Conservation (phyloP, 805 yeast genomes). For the Ogataea pini region DNA sequence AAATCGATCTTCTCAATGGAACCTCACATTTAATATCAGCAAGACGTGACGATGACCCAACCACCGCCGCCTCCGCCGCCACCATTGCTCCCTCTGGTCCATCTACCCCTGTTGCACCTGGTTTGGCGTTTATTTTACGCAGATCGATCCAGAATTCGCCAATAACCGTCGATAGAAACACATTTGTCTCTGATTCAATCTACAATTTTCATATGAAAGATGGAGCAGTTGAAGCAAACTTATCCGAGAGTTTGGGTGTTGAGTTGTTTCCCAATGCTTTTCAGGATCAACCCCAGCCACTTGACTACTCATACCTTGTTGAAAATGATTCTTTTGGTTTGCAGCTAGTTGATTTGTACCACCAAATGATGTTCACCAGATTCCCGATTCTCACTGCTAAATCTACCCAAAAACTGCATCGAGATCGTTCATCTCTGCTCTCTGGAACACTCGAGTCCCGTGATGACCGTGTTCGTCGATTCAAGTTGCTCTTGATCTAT, state of each 20-base stretch:
- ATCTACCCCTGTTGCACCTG: slow-evolving; percentile 1
- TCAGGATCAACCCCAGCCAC: not conserved
- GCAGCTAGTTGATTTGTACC: slow-evolving; percentile 14
- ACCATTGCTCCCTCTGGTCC: not conserved
- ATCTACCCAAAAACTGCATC: slow-evolving; percentile 14
- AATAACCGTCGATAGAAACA: slow-evolving; percentile 11
- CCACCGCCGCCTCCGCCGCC: slow-evolving; percentile 2
- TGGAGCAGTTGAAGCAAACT: not conserved
- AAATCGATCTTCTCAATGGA: not conserved
- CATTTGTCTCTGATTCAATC: slow-evolving; percentile 4
- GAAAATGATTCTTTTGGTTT: slow-evolving; percentile 15
- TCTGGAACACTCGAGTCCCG: slow-evolving; percentile 4
- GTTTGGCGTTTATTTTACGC: slow-evolving; percentile 17
- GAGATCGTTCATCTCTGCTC: slow-evolving; percentile 14
- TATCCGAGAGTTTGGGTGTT: not conserved
- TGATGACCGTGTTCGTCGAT: slow-evolving; percentile 13
- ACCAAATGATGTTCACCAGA: slow-evolving; percentile 19
- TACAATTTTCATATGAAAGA: not conserved
- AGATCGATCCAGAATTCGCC: slow-evolving; percentile 17
- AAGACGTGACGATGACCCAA: not conserved
- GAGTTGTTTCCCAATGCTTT: not conserved
- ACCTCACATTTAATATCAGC: not conserved
- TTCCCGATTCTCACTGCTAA: slow-evolving; percentile 19
- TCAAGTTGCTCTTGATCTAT: slow-evolving; percentile 20
- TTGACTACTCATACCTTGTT: slow-evolving; percentile 14